Conservation (phyloP, 2,329 filamentous ascomycete genomes). For the Hypoxylon sp. region DNA sequence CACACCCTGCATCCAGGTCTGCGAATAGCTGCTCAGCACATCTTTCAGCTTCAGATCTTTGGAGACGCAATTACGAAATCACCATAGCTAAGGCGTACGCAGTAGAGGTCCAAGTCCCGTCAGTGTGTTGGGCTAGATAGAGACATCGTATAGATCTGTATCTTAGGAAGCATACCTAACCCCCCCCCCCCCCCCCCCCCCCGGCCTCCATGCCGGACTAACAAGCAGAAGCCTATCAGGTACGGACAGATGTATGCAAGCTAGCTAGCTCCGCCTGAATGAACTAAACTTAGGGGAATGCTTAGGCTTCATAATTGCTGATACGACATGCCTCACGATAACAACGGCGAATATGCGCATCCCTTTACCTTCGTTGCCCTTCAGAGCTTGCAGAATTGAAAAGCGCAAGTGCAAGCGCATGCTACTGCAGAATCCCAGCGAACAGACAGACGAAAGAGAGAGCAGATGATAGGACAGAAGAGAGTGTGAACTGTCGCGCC, state of each 20-base stretch:
- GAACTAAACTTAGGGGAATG: background rate
- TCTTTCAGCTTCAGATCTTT: constrained; percentile 5
- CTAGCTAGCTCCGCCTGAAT: background rate
- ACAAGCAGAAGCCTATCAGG: background rate
- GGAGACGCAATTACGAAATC: background rate
- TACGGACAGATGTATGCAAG: no score
- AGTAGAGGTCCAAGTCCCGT: no score
- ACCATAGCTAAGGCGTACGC: no score
- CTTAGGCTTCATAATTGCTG: background rate
- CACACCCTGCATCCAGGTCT: constrained; percentile 24
- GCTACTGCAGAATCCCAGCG: constrained; percentile 26
- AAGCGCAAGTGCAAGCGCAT: constrained; percentile 19
- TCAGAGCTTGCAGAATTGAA: no score
- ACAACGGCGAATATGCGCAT: background rate
- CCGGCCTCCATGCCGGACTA: background rate
- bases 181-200: no score
- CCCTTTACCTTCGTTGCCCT: constrained; percentile 10
- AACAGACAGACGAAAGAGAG: constrained; percentile 12
- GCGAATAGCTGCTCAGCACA: constrained; percentile 1
- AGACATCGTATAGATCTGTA: background rate
- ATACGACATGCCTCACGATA: background rate
- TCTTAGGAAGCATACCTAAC: no score
- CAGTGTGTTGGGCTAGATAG: no score
- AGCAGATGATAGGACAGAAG: constrained; percentile 23
- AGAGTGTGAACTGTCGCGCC: constrained; percentile 30